Base-by-base conservation (phyloP, 768 basidiomycete genomes). In the Phlegmacium glaucopus region DNA sequence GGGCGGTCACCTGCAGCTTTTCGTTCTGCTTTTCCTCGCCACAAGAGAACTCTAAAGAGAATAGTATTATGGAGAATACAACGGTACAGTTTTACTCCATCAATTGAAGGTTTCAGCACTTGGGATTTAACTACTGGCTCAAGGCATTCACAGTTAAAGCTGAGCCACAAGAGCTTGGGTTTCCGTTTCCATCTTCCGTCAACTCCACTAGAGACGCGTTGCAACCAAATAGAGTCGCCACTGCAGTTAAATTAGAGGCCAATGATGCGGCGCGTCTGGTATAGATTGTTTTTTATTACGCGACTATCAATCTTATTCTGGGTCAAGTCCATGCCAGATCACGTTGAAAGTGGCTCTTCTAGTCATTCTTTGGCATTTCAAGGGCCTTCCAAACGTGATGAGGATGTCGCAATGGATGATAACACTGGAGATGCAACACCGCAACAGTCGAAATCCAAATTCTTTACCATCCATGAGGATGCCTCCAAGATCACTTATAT, bases 401-500 rank as follows among this genome's bases (percentile, higher is more conserved):
- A 34, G n/a, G 6, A 34, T 34, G 32, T 34, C 32, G 11, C 4
- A 34, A 34, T 34, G 32, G 32, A 34, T 34, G 32, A 10, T 6
- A 10, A 4, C n/a, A 10, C 32, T 34, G 3, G n/a, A 2, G 32
- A 34, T 34, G n/a, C 32, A 50, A 6, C 34, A 11, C 16, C 17
- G 7, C 32, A 13, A 4, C n/a, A 22, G 5, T 22, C 22, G 22
- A 37, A 60, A n/a, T 47, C 53, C 45, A 50, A 40, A 10, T 48
- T 57, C 12, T 79, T 72, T 57, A 68, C 56, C 0, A 54, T 61
- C n/a, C 75, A 72, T 48, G 27, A 59, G 3, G 61, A 64, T n/a
- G 65, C 67, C 1, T 54, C 55, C 1, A 76, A 82, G 0, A 78
- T 83, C 41, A 27, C 49, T 5, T 78, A 80, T 55, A 61, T 64